Evolutionary conservation across 1,284 basidiomycete genomes (phyloP).

Genomic region (Rhizoctonia solani): DNA sequence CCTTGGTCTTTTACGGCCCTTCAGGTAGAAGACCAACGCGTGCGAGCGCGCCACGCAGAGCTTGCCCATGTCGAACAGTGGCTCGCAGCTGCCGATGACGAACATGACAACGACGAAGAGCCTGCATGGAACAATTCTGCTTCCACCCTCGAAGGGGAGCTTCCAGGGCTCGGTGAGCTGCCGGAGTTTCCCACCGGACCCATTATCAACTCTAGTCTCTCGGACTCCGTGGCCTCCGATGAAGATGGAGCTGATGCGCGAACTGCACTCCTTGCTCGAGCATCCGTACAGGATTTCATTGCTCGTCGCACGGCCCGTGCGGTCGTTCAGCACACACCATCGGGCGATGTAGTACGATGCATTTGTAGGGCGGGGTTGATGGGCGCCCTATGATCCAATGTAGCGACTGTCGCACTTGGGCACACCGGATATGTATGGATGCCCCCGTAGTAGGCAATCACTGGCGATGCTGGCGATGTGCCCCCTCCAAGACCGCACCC

Average conservation of each 20-base stretch:
- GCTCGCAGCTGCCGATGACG: conserved; percentile 58
- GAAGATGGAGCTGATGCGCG: conserved; percentile 57
- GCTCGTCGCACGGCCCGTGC: conserved; percentile 51
- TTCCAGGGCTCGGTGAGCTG: conserved; percentile 46
- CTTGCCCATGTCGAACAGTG: conserved; percentile 53
- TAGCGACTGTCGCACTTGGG: conserved; percentile 74
- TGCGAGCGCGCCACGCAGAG: conserved; percentile 21
- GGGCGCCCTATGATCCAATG: conserved; percentile 75
- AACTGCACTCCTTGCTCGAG: conserved; percentile 56
- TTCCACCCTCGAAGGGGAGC: conserved; percentile 43
- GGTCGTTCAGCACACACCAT: conserved; percentile 54
- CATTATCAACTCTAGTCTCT: conserved; percentile 3
- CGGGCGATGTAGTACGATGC: conserved; percentile 59
- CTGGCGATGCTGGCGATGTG: conserved; percentile 32
- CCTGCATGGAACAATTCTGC: not conserved
- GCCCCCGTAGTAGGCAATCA: conserved; percentile 7
- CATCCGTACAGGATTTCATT: conserved; percentile 31
- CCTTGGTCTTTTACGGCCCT: conserved; percentile 38
- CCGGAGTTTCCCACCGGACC: conserved; percentile 35
- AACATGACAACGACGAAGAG: conserved; percentile 44
- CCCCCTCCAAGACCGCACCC: conserved; percentile 3
- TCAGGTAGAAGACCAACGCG: conserved; percentile 24
- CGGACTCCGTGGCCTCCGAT: conserved; percentile 53
- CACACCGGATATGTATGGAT: conserved; percentile 71
- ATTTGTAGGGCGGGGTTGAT: conserved; percentile 63